These are phyloP conservation scores for Lepraria neglecta DNA, from an alignment of 495 filamentous ascomycete species.

Conservation along the genomic window DNA sequence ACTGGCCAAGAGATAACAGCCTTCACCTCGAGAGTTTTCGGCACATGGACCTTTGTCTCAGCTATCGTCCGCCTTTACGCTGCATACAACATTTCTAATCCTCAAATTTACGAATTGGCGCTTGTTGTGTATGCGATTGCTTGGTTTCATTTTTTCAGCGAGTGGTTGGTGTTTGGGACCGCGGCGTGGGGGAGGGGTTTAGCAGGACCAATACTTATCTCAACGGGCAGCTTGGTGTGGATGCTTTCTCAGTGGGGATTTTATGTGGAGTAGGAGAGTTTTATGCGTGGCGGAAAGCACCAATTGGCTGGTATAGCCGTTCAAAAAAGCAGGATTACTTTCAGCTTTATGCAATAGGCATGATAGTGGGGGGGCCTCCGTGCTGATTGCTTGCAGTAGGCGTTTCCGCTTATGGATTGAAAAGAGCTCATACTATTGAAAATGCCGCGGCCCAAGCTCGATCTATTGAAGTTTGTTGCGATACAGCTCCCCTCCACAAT, in stretches of 20 bases:
- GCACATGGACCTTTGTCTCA: constrained; percentile 80
- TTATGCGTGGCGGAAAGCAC: neutral
- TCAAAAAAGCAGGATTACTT: no score
- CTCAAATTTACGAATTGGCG: constrained; percentile 67
- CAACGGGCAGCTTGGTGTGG: constrained; percentile 64
- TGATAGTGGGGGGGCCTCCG: neutral
- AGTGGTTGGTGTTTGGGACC: constrained; percentile 71
- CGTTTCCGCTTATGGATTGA: neutral
- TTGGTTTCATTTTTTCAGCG: constrained; percentile 69
- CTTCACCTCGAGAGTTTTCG: constrained; percentile 62
- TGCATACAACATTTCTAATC: constrained; percentile 72
- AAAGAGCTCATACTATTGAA: neutral
- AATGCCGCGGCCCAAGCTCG: neutral
- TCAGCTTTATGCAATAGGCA: neutral
- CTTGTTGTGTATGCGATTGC: constrained; percentile 77
- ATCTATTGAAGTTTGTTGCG: constrained; percentile 53
- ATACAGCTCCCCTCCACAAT: constrained; percentile 75
- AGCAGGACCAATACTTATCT: constrained; percentile 66
- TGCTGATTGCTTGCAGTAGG: neutral
- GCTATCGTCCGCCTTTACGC: constrained; percentile 74
- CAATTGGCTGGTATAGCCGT: neutral
- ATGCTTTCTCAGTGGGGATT: constrained; percentile 66
- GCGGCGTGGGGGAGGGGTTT: constrained; percentile 63
- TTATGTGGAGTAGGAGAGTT: constrained; percentile 45
- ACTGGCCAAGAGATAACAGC: constrained; percentile 43